Evolutionary conservation across 1,284 basidiomycete species (phyloP).

Genomic region (Ganoderma lingzhi): DNA sequence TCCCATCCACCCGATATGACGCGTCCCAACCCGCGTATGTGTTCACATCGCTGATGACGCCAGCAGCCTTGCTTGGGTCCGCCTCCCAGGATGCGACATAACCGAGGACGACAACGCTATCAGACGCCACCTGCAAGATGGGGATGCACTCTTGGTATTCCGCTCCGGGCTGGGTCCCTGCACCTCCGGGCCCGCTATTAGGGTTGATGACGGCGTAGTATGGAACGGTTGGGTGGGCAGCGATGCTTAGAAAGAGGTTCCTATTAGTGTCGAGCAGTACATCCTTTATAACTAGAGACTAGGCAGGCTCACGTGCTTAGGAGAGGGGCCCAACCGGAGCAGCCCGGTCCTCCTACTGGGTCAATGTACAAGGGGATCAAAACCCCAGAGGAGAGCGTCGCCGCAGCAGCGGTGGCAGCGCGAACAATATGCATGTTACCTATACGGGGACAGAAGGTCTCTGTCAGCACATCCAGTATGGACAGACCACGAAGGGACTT

Average conservation of each 20-base stretch:
- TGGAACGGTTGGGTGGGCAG: constrained; percentile 39
- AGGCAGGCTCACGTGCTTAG: constrained; percentile 27
- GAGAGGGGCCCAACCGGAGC: constrained; percentile 30
- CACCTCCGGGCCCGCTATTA: constrained; percentile 43
- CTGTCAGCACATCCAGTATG: background rate
- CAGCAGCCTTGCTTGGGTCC: constrained; percentile 20
- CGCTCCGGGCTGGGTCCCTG: constrained; percentile 39
- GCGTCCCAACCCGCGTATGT: constrained; percentile 45
- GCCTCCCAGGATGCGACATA: constrained; percentile 45
- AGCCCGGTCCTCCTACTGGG: constrained; percentile 25
- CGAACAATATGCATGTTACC: background rate
- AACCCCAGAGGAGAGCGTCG: constrained; percentile 30
- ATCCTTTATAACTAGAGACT: background rate
- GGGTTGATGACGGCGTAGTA: constrained; percentile 48
- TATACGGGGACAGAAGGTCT: background rate
- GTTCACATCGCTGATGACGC: constrained; percentile 41
- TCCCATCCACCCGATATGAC: constrained; percentile 43
- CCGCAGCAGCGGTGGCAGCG: constrained; percentile 15
- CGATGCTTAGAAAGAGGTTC: constrained; percentile 36
- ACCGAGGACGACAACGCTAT: constrained; percentile 45
- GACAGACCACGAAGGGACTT: background rate
- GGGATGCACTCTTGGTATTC: constrained; percentile 45
- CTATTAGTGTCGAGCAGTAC: background rate
- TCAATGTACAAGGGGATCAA: constrained; percentile 34
- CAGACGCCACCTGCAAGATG: constrained; percentile 25